Base-by-base conservation (phyloP, 805 yeast species). In the Starmerella stigmatis region DNA sequence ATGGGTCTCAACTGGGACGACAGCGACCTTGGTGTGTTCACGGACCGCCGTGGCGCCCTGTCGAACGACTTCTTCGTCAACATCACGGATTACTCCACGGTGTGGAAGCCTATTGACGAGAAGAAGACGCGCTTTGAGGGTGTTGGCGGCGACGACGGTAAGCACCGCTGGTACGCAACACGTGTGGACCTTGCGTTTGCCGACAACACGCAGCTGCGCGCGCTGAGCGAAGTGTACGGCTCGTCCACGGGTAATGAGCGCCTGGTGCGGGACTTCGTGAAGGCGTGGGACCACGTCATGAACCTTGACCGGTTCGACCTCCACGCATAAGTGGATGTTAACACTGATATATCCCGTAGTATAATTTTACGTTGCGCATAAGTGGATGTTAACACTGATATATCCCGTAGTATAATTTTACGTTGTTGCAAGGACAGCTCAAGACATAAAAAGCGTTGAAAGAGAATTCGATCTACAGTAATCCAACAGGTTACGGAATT, bases 201-300 rank as follows among this genome's bases (percentile, higher is more conserved):
- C 30, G 35, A 45, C 41, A 21, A 48, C 30, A 19, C 34, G 23
- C 54, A 50, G 46, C 46, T 50, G 12, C 54, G 54, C 16, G 51
- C 51, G 8, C 34, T 43, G 3, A 30, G 45, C 15, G 54, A 50
- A 46, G 51, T 45, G 23, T 50, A 50, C 39, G 51, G 46, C 20
- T 3, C 31, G 3, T 17, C 45, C 6, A 43, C 46, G 15, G 46
- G 44, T 32, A 32, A 46, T 26, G n/a, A 25, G 29, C 43, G 49
- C 5, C 43, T 50, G 30, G 43, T 48, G 22, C 34, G 36, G 11
- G 54, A 50, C 42, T 50, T 50, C 44, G 32, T 50, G 26, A 30
- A 38, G 13, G 54, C 54, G 1, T 50, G 54, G 54, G 20, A 50
- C 47, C 26, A 50, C 36, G 54, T 50, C 21, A 50, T 50, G 54